These are phyloP conservation scores for Spongiforma sp. DNA, from an alignment of 1,284 basidiomycete species.

Conservation along the genomic window DNA sequence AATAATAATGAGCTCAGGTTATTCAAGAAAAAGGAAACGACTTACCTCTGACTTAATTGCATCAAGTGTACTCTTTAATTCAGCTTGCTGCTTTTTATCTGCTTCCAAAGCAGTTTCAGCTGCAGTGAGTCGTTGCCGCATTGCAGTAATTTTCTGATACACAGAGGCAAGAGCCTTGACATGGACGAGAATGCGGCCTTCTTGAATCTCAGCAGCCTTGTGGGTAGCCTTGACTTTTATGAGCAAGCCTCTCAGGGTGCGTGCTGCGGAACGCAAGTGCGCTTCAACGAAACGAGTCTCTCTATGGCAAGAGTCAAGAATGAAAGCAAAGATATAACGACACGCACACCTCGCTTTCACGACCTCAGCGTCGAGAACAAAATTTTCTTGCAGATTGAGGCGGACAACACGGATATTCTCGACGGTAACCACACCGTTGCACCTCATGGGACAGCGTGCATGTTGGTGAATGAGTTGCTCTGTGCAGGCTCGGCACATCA, in stretches of 20 bases:
- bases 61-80: not conserved
- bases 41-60: not conserved
- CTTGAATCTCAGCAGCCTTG: not conserved
- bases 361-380: not conserved
- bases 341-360: not conserved
- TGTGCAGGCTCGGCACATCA: not conserved
- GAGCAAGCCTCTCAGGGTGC: not conserved
- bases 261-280: not conserved
- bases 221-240: not conserved
- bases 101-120: not conserved
- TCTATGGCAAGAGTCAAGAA: not conserved
- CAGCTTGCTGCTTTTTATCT: not conserved
- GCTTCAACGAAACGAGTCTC: not conserved
- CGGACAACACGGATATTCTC: not conserved
- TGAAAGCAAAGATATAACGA: not conserved
- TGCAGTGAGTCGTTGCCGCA: not conserved
- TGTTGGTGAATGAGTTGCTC: not conserved
- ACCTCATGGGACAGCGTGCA: not conserved
- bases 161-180: not conserved
- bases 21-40: not conserved
- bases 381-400: not conserved
- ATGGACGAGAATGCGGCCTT: not conserved
- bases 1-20: no score
- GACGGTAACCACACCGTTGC: not conserved
- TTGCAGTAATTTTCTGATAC: not conserved